phyloP scores from a whole-genome alignment of 192 early-diverging fungal genomes.

The Backusella macrospora region DNA sequence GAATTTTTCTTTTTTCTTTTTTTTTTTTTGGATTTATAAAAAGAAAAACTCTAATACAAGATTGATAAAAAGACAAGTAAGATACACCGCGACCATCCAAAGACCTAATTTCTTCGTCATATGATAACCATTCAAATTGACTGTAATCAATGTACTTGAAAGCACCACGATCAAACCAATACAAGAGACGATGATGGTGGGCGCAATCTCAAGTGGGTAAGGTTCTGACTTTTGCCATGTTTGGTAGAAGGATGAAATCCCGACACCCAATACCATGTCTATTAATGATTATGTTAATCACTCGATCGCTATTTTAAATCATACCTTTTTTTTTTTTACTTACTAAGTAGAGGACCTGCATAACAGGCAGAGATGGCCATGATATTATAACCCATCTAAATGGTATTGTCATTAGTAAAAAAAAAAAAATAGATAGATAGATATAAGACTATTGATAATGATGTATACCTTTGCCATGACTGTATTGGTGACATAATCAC shows the following conservation, averaged over 20 bases:
- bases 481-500: conserved; percentile 90
- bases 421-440: not conserved
- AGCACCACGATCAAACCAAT: conserved; percentile 65
- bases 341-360: conserved; percentile 89
- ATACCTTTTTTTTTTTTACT: conserved; percentile 4
- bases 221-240: conserved; percentile 47
- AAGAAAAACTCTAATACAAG: conserved; percentile 53
- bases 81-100: conserved; percentile 62
- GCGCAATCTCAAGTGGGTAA: conserved; percentile 60
- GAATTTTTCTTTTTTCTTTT: not conserved
- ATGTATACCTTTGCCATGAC: conserved; percentile 66
- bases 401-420: not conserved
- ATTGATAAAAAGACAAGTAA: conserved; percentile 58
- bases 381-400: conserved; percentile 82
- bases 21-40: not conserved
- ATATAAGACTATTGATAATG: not conserved
- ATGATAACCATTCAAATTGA: conserved; percentile 58
- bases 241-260: conserved; percentile 66
- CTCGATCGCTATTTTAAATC: not conserved
- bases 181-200: conserved; percentile 70
- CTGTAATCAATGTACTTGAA: conserved; percentile 53
- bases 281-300: not conserved
- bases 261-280: conserved; percentile 85
- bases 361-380: conserved; percentile 96
- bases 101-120: conserved; percentile 61